These are phyloP conservation scores for Brasilioporus rufonigricans DNA, from an alignment of 768 basidiomycete species.

Conservation along the genomic window DNA sequence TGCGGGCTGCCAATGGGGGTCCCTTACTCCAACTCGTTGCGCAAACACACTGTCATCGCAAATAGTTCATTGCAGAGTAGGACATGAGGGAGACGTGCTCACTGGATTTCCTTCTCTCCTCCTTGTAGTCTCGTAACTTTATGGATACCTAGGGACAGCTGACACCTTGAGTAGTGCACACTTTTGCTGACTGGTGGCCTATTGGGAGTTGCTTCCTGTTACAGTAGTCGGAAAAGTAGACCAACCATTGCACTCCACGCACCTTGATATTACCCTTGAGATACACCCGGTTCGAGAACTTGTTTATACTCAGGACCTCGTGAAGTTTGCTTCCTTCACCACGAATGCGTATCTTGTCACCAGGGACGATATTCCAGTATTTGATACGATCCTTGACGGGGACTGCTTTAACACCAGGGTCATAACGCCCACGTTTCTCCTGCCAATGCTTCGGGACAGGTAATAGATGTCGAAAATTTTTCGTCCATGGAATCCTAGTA, in stretches of 20 bases:
- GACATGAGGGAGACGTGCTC: constrained; percentile 22
- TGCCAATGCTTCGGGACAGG: constrained; percentile 56
- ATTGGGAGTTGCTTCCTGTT: constrained; percentile 19
- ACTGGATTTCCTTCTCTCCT: constrained; percentile 44
- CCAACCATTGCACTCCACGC: constrained; percentile 17
- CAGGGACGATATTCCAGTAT: constrained; percentile 86
- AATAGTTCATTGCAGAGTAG: not conserved
- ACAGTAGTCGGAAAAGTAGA: constrained; percentile 3
- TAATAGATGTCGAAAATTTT: constrained; percentile 62
- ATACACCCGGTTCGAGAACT: constrained; percentile 65
- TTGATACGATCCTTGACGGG: constrained; percentile 70
- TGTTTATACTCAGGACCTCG: constrained; percentile 74
- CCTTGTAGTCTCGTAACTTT: constrained; percentile 34
- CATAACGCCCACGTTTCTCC: constrained; percentile 42
- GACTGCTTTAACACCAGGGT: constrained; percentile 49
- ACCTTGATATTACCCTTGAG: constrained; percentile 42
- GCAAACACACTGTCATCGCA: constrained; percentile 65
- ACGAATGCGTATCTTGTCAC: constrained; percentile 70
- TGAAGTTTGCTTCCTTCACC: constrained; percentile 63
- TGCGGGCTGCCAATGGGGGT: constrained; percentile 56
- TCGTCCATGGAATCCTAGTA: constrained; percentile 56
- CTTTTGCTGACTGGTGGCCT: constrained; percentile 30
- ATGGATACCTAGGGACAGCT: constrained; percentile 68
- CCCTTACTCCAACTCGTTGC: constrained; percentile 59
- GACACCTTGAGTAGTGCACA: constrained; percentile 78